phyloP scores from a whole-genome alignment of 805 yeast species.

The Diddensiella transvaalensis region DNA sequence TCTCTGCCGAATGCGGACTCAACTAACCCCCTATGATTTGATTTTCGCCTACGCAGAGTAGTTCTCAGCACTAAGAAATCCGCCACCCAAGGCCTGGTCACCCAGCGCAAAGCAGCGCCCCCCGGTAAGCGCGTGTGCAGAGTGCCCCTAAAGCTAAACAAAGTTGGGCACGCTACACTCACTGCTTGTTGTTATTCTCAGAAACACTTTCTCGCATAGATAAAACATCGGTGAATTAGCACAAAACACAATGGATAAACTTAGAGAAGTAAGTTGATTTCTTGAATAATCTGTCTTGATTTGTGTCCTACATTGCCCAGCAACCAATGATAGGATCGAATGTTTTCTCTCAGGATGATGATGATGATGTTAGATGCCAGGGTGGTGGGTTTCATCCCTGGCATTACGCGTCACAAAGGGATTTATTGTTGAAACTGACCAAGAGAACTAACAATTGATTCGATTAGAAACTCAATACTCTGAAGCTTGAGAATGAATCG shows the following conservation, averaged over 20 bases:
- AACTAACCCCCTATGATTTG: not conserved
- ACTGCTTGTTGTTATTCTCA: too few species aligned
- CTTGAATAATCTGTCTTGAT: not conserved
- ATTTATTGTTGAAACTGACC: too few species aligned
- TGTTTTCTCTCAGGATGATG: not conserved
- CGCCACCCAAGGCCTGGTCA: not conserved
- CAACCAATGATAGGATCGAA: too few species aligned
- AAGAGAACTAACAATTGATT: conserved; percentile 1
- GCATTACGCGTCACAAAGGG: too few species aligned
- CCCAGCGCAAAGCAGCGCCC: not conserved
- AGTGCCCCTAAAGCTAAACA: not conserved
- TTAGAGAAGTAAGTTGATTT: conserved; percentile 43
- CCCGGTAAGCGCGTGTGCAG: not conserved
- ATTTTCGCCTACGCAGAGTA: not conserved
- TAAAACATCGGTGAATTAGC: too few species aligned
- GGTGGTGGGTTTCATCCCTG: not conserved
- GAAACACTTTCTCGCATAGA: too few species aligned
- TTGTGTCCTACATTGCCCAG: not conserved
- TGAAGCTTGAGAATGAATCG: conserved; percentile 91
- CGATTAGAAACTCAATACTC: conserved; percentile 71
- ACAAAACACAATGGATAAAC: conserved; percentile 50
- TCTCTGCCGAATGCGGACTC: not conserved
- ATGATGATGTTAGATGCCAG: not conserved
- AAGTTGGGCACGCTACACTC: too few species aligned
- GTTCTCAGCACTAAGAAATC: not conserved